Conservation (phyloP, 129 eudicot species). For the Saposhnikovia divaricata region DNA sequence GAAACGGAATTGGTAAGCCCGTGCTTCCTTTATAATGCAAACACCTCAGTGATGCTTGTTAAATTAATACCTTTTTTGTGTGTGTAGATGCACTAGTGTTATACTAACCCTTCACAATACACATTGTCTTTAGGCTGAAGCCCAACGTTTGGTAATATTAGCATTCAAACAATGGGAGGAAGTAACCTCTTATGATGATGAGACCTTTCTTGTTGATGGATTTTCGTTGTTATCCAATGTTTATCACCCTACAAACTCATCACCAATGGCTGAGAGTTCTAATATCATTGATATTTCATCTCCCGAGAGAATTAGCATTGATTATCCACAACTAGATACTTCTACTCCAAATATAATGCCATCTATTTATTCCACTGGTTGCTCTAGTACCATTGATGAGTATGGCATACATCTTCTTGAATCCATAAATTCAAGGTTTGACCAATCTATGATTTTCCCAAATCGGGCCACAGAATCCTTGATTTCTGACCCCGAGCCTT, state of each 20-base stretch:
- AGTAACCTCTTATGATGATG: slow-evolving; percentile 21
- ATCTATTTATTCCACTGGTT: slow-evolving; percentile 36
- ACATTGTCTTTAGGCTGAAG: slow-evolving; percentile 30
- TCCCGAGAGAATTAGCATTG: slow-evolving; percentile 26
- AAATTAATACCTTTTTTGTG: neutral
- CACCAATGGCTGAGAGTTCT: slow-evolving; percentile 22
- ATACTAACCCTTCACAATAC: neutral
- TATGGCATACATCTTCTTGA: slow-evolving; percentile 42
- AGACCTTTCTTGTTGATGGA: slow-evolving; percentile 35
- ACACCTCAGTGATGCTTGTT: neutral
- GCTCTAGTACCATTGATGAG: slow-evolving; percentile 34
- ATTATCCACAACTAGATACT: slow-evolving; percentile 30
- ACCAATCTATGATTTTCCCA: slow-evolving; percentile 26
- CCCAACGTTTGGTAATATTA: slow-evolving; percentile 26
- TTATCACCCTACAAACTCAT: slow-evolving; percentile 22
- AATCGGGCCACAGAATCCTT: slow-evolving; percentile 37
- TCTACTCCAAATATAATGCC: slow-evolving; percentile 42
- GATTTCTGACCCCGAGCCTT: slow-evolving; percentile 30
- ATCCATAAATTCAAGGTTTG: slow-evolving; percentile 31
- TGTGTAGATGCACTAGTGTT: slow-evolving; percentile 5
- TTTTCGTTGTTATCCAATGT: slow-evolving; percentile 30
- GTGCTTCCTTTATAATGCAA: slow-evolving; percentile 1
- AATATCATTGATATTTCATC: slow-evolving; percentile 16
- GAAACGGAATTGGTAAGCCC: slow-evolving; percentile 41
- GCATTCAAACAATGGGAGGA: slow-evolving; percentile 42